phyloP scores from a whole-genome alignment of 1,284 basidiomycete species.

The Heterobasidion occidentale region DNA sequence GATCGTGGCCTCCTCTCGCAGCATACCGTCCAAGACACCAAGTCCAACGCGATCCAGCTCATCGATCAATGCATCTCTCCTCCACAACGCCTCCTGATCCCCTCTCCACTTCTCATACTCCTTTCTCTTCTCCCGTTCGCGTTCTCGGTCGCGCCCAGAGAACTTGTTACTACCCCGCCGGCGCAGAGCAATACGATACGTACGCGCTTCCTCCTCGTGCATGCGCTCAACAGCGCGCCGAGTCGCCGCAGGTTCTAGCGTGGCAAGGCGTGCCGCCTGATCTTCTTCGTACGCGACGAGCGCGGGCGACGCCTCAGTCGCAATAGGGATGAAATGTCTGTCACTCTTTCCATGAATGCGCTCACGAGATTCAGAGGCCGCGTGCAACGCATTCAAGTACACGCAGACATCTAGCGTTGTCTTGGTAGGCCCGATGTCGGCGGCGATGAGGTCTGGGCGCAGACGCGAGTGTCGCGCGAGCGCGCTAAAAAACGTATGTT shows the following conservation, averaged over 20 bases:
- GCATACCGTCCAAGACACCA: conserved; percentile 37
- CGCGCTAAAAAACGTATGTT: conserved; percentile 62
- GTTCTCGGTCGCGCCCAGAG: conserved; percentile 6
- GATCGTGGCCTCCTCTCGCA: conserved; percentile 18
- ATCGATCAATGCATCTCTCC: conserved; percentile 27
- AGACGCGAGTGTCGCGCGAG: conserved; percentile 56
- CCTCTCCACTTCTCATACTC: conserved; percentile 19
- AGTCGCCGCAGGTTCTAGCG: conserved; percentile 25
- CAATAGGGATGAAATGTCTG: conserved; percentile 18
- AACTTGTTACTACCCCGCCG: conserved; percentile 12
- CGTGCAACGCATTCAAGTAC: conserved; percentile 48
- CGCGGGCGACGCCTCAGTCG: conserved; percentile 50
- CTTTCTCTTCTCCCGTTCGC: conserved; percentile 18
- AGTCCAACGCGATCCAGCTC: conserved; percentile 29
- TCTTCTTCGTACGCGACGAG: conserved; percentile 59
- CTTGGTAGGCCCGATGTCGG: conserved; percentile 49
- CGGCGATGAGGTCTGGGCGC: conserved; percentile 65
- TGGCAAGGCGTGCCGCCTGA: conserved; percentile 32
- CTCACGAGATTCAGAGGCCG: conserved; percentile 14
- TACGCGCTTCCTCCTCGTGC: conserved; percentile 14
- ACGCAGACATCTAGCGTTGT: conserved; percentile 49
- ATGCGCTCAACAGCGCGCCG: conserved; percentile 11
- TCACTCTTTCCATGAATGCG: neutral
- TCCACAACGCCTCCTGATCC: conserved; percentile 21
- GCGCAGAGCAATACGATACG: conserved; percentile 9